A percentile compares a stretch with the other conserved stretches of the same genome.
These are phyloP conservation scores for Lactarius trivialis DNA, from an alignment of 768 basidiomycete genomes.

Conservation along the genomic window DNA sequence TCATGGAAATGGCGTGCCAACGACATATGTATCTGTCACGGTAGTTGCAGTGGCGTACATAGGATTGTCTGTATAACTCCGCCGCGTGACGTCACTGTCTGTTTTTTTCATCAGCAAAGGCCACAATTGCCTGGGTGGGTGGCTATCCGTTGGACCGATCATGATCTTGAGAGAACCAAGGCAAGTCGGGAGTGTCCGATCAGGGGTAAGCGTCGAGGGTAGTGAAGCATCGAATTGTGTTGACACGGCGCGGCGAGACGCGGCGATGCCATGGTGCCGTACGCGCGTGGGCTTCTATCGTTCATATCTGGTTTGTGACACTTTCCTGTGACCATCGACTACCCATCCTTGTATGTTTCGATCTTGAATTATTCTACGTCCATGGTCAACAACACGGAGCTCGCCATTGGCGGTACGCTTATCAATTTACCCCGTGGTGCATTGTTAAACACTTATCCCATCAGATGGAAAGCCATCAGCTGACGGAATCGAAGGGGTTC, in stretches of 20 bases:
- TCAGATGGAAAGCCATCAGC: slow-evolving; percentile 7
- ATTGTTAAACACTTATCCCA: not conserved
- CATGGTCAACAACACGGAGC: slow-evolving; percentile 3
- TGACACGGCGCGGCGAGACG: no score
- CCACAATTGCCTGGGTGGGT: not conserved
- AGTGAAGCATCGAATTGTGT: not conserved
- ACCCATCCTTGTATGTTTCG: not conserved
- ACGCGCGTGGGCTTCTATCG: not conserved
- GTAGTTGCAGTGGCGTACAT: not conserved
- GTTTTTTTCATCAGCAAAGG: not conserved
- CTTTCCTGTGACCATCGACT: not conserved
- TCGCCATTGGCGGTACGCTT: not conserved
- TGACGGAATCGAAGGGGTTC: not conserved
- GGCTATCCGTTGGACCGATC: not conserved
- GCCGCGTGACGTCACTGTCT: slow-evolving; percentile 2
- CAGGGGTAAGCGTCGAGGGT: not conserved
- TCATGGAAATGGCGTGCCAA: not conserved
- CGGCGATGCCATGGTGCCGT: not conserved
- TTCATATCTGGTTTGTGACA: not conserved
- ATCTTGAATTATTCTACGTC: not conserved
- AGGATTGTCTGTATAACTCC: not conserved
- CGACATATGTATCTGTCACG: not conserved
- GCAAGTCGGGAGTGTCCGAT: not conserved
- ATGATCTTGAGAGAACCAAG: not conserved
- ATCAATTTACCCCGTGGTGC: not conserved